Percentiles rank a stretch among this genome's conserved stretches.
Evolutionary conservation across 108 stramenopile genomes (phyloP).

Genomic region (Craspedostauros australis): DNA sequence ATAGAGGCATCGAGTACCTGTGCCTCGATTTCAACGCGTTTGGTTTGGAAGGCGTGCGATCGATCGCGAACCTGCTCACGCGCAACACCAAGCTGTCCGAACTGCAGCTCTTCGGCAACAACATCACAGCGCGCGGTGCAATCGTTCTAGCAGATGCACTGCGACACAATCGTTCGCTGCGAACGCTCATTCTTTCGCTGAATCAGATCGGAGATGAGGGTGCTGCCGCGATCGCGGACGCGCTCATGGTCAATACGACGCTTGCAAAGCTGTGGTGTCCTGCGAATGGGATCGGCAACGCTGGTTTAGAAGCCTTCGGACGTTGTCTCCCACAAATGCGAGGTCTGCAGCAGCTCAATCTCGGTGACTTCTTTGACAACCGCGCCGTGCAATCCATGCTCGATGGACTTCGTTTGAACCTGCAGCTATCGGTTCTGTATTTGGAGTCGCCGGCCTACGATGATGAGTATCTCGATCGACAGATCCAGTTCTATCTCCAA

Average conservation of each 20-base stretch:
- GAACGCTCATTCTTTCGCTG: slow-evolving; percentile 18
- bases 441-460: slow-evolving; percentile 20
- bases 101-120: slow-evolving; percentile 31
- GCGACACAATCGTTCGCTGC: slow-evolving; percentile 10
- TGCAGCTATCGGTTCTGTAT: slow-evolving; percentile 3
- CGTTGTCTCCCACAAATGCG: slow-evolving; percentile 19
- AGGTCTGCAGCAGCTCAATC: slow-evolving; percentile 21
- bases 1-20: slow-evolving; percentile 3
- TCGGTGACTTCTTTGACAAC: slow-evolving; percentile 23
- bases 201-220: slow-evolving; percentile 35
- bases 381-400: slow-evolving; percentile 11
- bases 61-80: slow-evolving; percentile 13
- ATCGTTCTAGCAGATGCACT: slow-evolving; percentile 19
- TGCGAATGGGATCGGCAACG: slow-evolving; percentile 20
- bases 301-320: slow-evolving; percentile 15
- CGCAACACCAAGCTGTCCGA: slow-evolving; percentile 8
- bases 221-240: slow-evolving; percentile 17
- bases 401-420: slow-evolving; percentile 14
- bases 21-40: slow-evolving; percentile 36
- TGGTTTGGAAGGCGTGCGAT: slow-evolving; percentile 5
- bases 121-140: slow-evolving; percentile 17
- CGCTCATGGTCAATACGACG: slow-evolving; percentile 24
- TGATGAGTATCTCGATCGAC: background rate
- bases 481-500: slow-evolving; percentile 23
- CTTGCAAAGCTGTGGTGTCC: slow-evolving; percentile 23